These are phyloP conservation scores for Haematococcus lacustris DNA, from an alignment of 139 green algal species.

Conservation along the genomic window DNA sequence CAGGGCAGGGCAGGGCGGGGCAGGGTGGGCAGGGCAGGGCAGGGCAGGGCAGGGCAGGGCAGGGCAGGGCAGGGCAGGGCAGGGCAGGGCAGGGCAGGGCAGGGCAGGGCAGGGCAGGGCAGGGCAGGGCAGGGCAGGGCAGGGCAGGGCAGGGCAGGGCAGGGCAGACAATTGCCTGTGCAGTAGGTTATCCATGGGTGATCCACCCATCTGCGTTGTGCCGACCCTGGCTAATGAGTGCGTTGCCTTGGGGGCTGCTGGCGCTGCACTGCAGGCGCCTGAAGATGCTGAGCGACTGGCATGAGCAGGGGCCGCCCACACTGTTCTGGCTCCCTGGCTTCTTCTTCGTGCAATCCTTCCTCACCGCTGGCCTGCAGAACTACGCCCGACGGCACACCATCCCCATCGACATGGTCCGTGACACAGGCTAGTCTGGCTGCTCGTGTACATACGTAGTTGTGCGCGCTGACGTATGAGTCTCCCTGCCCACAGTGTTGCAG, in stretches of 20 bases:
- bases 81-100: slow-evolving; percentile 7
- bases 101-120: background rate
- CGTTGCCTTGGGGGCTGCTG: too few relatives aligned
- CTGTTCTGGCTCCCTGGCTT: slow-evolving; percentile 76
- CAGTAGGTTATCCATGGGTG: background rate
- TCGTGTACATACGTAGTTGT: background rate
- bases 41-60: too few relatives aligned
- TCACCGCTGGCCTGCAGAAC: slow-evolving; percentile 69
- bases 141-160: background rate
- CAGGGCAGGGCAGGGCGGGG: too few relatives aligned
- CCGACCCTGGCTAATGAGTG: background rate
- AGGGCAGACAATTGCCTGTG: background rate
- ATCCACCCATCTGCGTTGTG: background rate
- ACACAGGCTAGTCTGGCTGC: background rate
- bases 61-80: slow-evolving; percentile 57
- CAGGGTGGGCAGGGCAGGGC: too few relatives aligned
- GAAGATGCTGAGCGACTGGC: slow-evolving; percentile 49
- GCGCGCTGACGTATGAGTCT: too few relatives aligned
- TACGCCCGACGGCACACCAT: slow-evolving; percentile 59
- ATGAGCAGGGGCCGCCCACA: slow-evolving; percentile 41
- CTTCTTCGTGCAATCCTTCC: slow-evolving; percentile 79
- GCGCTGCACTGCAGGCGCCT: too few relatives aligned
- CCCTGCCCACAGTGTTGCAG: too few relatives aligned
- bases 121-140: background rate
- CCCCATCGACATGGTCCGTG: slow-evolving; percentile 62